phyloP scores from a whole-genome alignment of 129 eudicot genomes.

The Saposhnikovia divaricata region DNA sequence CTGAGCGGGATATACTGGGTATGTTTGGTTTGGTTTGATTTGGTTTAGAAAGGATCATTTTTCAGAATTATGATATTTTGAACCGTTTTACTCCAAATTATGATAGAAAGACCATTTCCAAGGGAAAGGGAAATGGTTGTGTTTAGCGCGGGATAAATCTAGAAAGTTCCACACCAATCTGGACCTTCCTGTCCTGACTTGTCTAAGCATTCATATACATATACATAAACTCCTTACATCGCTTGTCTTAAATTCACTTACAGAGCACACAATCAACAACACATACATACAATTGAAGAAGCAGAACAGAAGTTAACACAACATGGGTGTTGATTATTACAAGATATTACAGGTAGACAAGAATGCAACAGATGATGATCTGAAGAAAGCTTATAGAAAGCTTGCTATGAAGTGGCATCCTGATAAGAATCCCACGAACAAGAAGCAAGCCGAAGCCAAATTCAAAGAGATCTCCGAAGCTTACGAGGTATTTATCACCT shows the following conservation, averaged over 20 bases:
- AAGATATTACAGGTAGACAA: slow-evolving; percentile 58
- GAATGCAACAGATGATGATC: slow-evolving; percentile 61
- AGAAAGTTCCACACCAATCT: slow-evolving; percentile 32
- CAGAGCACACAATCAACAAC: background rate
- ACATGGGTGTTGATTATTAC: slow-evolving; percentile 76
- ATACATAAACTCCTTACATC: background rate
- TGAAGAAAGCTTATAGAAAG: slow-evolving; percentile 73
- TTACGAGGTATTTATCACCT: slow-evolving; percentile 35
- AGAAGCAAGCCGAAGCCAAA: slow-evolving; percentile 81
- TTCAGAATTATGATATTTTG: too few relatives aligned
- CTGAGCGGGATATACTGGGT: too few relatives aligned
- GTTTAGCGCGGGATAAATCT: slow-evolving; percentile 15
- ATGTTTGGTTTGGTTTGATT: too few relatives aligned
- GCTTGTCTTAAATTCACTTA: background rate
- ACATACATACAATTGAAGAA: background rate
- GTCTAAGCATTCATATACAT: background rate
- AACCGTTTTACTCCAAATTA: too few relatives aligned
- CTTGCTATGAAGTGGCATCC: slow-evolving; percentile 93
- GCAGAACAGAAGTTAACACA: too few relatives aligned
- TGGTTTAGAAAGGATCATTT: too few relatives aligned
- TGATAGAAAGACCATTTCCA: too few relatives aligned
- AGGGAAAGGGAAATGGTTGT: too few relatives aligned
- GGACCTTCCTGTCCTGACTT: slow-evolving; percentile 18
- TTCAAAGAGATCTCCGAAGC: slow-evolving; percentile 82
- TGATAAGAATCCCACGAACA: slow-evolving; percentile 66